Evolutionary conservation across 345 rosid species (phyloP).

Genomic region (Physaria fendleri): DNA sequence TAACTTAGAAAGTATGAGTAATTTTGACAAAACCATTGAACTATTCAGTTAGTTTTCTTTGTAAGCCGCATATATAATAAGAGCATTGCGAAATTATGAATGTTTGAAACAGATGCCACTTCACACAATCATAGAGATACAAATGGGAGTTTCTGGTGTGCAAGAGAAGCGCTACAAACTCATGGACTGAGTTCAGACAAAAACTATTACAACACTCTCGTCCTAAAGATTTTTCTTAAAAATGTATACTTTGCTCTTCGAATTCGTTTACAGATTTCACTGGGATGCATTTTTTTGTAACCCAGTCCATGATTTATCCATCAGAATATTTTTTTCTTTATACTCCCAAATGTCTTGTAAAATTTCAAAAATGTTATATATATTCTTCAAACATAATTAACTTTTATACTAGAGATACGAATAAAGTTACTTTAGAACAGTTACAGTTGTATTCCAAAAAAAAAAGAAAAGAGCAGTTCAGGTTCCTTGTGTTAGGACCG

Average conservation of each 20-base stretch:
- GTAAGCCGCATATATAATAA: neutral
- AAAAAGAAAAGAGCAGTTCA: no score
- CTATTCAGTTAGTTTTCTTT: neutral
- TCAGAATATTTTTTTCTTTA: neutral
- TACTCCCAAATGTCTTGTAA: conserved; percentile 5
- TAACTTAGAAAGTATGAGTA: neutral
- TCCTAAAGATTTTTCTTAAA: neutral
- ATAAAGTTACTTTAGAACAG: neutral
- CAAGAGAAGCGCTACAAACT: conserved; percentile 98
- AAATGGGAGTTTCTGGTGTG: conserved; percentile 98
- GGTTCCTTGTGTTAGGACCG: neutral
- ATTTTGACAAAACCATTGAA: neutral
- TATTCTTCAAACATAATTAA: neutral
- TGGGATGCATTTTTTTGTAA: conserved; percentile 4
- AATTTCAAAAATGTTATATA: conserved; percentile 1
- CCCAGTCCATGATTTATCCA: conserved; percentile 1
- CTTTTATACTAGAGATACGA: neutral
- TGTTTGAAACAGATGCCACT: conserved; percentile 70
- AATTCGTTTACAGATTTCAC: conserved; percentile 4
- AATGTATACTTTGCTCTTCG: conserved; percentile 12
- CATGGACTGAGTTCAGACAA: conserved; percentile 56
- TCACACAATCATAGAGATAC: conserved; percentile 97
- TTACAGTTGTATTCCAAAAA: no score
- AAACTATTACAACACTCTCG: neutral
- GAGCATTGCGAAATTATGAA: neutral